Evolutionary conservation across 306 rosid genomes (phyloP), one percentile per base, ranked within the genome.

Genomic region (Hippophae gyantsensis): DNA sequence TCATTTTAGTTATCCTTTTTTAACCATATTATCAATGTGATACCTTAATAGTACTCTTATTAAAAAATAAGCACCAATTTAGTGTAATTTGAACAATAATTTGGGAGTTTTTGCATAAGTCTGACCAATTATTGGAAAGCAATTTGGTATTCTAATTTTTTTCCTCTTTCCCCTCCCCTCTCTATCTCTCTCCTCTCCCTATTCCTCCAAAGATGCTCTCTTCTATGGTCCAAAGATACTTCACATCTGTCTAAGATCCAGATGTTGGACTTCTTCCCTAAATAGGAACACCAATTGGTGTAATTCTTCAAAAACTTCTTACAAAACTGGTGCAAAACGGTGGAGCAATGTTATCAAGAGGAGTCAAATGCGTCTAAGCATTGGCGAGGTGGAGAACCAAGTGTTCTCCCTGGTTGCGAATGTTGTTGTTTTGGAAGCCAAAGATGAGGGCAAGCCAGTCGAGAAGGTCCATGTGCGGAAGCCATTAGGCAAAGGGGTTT

Each of bases 371-470:
- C 98, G 85, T 87, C 92, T 90, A 95, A 25, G 93, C 95, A 70
- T 90, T 90, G 13, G 95, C 96, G 5, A 90, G 83, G 77, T 90
- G 98, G 60, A 90, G 98, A 1, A 87, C 90, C 0, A 90, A 62
- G 62, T 90, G 98, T 76, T 90, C 98, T 13, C 98, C 74, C 77
- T 90, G 98, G 79, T 90, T 90, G 8, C 95, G 86, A 7, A 87
- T 95, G 80, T 81, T 90, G 65, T 87, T 92, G 46, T 18, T 72
- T 27, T 90, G 98, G 65, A 90, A 87, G 0, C 96, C 87, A 49
- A 90, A 90, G 74, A 87, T 83, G 32, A 87, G 78, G 7, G 89
- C 84, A 0, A 90, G 86, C 98, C 98, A 90, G 67, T 90, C 96
- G 1, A 90, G 87, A 61, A 90, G 83, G 81, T 90, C 98, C 82